These are phyloP conservation scores for Pseudoscleropodium purum DNA, from an alignment of 225 moss, liverwort and hornwort species.

Conservation along the genomic window DNA sequence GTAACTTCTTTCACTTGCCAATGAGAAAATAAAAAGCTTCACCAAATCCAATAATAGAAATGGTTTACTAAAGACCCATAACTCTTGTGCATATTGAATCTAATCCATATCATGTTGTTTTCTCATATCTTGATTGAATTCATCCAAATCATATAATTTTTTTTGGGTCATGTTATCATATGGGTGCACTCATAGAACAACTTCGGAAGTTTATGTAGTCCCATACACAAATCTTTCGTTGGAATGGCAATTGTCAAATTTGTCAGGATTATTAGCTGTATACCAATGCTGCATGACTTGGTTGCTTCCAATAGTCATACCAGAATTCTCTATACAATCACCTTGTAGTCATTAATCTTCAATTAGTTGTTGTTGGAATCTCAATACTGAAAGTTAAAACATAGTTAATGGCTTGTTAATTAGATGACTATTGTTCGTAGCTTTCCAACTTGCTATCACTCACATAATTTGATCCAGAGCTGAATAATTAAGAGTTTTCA, in stretches of 20 bases:
- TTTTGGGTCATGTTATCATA: not conserved
- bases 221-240: not conserved
- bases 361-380: no score
- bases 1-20: no score
- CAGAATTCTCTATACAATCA: not conserved
- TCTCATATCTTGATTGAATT: no score
- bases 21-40: no score
- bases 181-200: no score
- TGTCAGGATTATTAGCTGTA: not conserved
- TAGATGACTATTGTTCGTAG: not conserved
- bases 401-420: not conserved
- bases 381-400: not conserved
- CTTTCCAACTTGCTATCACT: not conserved
- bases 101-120: no score
- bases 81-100: no score
- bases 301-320: not conserved
- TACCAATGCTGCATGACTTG: not conserved
- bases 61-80: no score
- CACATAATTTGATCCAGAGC: not conserved
- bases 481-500: not conserved
- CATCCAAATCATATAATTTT: no score
- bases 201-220: not conserved
- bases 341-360: not conserved
- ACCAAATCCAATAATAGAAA: no score
- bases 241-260: not conserved